Conservation (phyloP, 2,329 filamentous ascomycete genomes). For the Stenocarpella maydis region DNA sequence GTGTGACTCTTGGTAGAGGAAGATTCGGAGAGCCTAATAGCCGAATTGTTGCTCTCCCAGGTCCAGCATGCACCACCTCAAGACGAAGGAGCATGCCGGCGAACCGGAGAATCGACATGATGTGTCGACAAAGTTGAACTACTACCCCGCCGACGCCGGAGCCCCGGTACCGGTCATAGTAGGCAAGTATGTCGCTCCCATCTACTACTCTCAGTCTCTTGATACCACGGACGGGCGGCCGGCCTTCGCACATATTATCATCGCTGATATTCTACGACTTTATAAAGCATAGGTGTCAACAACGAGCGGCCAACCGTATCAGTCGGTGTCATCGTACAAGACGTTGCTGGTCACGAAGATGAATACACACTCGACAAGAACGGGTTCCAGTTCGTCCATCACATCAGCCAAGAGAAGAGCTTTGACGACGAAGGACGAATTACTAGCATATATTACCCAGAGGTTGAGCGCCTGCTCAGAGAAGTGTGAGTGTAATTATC, state of each 20-base stretch:
- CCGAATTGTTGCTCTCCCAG: not conserved
- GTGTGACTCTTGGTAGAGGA: accelerated
- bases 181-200: not conserved
- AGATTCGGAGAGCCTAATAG: not conserved
- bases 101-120: not conserved
- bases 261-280: not conserved
- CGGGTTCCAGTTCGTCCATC: constrained; percentile 63
- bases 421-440: constrained; percentile 52
- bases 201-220: accelerated
- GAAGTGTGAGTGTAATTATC: not conserved
- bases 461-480: constrained; percentile 19
- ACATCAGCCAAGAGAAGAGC: constrained; percentile 62
- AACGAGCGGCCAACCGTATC: constrained; percentile 74
- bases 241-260: too few relatives aligned
- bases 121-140: constrained; percentile 24
- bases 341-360: constrained; percentile 69
- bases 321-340: constrained; percentile 60
- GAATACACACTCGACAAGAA: constrained; percentile 65
- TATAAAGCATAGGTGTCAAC: constrained; percentile 56
- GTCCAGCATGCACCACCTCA: not conserved
- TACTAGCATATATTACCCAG: not conserved
- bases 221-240: too few relatives aligned
- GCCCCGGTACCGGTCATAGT: constrained; percentile 26
- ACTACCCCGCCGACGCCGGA: constrained; percentile 26
- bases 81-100: not conserved